Conservation (phyloP, 2,329 filamentous ascomycete species). For the Aspergillus viridinutans region DNA sequence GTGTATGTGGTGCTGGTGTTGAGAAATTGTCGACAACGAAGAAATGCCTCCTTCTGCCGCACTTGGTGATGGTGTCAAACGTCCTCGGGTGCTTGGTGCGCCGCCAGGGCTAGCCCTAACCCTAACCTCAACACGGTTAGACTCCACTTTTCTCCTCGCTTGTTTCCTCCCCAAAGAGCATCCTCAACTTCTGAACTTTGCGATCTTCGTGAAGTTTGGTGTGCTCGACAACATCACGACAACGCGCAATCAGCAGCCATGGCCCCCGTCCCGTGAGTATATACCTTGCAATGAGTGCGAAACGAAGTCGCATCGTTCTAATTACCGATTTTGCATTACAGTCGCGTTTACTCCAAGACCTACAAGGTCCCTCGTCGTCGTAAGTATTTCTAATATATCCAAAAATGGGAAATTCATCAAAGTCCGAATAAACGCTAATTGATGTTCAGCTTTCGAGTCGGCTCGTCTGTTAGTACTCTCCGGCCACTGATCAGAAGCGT, state of each 20-base stretch:
- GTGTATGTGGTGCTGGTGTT: constrained; percentile 44
- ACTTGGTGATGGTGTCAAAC: constrained; percentile 19
- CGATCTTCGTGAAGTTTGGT: constrained; percentile 24
- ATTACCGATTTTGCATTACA: constrained; percentile 22
- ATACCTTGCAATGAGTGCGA: constrained; percentile 19
- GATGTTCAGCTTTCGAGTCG: constrained; percentile 77
- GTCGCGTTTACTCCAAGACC: constrained; percentile 93
- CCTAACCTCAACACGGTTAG: constrained; percentile 17
- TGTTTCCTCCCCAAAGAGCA: constrained; percentile 18
- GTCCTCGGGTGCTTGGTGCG: constrained; percentile 26
- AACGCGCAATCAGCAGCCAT: constrained; percentile 39
- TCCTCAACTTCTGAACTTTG: constrained; percentile 17
- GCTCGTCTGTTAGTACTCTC: constrained; percentile 94
- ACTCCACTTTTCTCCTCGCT: constrained; percentile 18
- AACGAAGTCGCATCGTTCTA: constrained; percentile 38
- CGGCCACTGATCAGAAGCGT: constrained; percentile 98
- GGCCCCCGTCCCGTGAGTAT: constrained; percentile 42
- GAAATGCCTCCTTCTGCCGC: constrained; percentile 24
- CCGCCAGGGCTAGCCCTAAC: constrained; percentile 20
- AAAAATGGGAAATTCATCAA: constrained; percentile 10
- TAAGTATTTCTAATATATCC: constrained; percentile 35
- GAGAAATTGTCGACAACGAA: constrained; percentile 36
- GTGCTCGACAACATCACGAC: constrained; percentile 34
- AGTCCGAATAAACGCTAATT: constrained; percentile 33
- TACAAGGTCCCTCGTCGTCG: constrained; percentile 95